A percentile compares a stretch with the other conserved stretches of the same genome.
phyloP scores from a whole-genome alignment of 106 monocot genomes.

The Acorus gramineus region DNA sequence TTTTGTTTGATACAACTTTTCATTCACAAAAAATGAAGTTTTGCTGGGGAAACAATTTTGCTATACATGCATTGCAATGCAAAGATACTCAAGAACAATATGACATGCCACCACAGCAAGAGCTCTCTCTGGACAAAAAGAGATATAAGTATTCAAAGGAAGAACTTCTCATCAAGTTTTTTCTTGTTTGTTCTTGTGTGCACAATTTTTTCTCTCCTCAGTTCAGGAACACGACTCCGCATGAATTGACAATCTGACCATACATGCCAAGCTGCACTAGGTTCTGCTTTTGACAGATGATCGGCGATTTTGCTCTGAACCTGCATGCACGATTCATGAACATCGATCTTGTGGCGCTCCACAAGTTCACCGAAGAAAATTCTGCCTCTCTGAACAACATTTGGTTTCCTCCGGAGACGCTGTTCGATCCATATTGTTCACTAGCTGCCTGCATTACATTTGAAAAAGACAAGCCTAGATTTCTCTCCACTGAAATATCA shows the following conservation, averaged over 20 bases:
- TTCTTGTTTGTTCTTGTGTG: too few relatives aligned
- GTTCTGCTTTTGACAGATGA: constrained; percentile 20
- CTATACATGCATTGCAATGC: too few relatives aligned
- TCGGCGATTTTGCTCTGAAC: constrained; percentile 5
- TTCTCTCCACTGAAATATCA: constrained; percentile 6
- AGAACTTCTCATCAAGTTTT: too few relatives aligned
- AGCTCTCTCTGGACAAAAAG: too few relatives aligned
- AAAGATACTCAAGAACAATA: too few relatives aligned
- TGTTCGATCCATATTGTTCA: too few relatives aligned
- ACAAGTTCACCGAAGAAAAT: background rate
- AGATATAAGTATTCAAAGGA: too few relatives aligned
- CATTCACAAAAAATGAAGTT: too few relatives aligned
- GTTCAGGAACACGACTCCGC: constrained; percentile 35
- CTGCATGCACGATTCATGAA: background rate
- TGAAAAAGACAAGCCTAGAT: constrained; percentile 10
- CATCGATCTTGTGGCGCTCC: constrained; percentile 1
- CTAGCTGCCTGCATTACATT: background rate
- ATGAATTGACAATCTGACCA: constrained; percentile 25
- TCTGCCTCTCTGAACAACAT: constrained; percentile 5
- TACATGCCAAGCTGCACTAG: constrained; percentile 16
- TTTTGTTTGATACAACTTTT: too few relatives aligned
- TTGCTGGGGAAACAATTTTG: too few relatives aligned
- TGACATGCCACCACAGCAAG: too few relatives aligned
- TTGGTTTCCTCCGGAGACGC: constrained; percentile 2
- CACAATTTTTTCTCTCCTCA: constrained; percentile 6